Conservation (phyloP, 805 yeast genomes). For the Kodamaea fukazawae region DNA sequence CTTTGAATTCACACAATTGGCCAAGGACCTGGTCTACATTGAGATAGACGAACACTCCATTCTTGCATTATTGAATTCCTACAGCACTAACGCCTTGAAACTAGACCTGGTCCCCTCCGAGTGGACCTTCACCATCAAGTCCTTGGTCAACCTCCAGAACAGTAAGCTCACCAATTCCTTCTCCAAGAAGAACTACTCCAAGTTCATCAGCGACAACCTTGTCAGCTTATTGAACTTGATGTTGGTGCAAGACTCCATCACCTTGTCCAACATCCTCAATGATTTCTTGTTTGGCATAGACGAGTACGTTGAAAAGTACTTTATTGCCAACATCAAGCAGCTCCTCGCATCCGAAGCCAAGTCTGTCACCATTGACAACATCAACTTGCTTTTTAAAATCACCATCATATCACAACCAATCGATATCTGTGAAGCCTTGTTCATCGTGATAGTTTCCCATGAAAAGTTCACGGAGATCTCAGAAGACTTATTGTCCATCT, state of each 20-base stretch:
- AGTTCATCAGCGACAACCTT: conserved; percentile 22
- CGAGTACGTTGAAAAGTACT: conserved; percentile 6
- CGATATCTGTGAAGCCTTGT: conserved; percentile 47
- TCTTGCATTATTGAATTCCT: conserved; percentile 21
- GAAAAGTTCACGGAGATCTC: conserved; percentile 37
- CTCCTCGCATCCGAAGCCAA: conserved; percentile 20
- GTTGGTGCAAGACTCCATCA: conserved; percentile 14
- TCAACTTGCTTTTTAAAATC: conserved; percentile 21
- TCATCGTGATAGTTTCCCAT: conserved; percentile 34
- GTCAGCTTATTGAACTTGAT: conserved; percentile 2
- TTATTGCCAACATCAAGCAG: conserved; percentile 29
- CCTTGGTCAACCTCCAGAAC: conserved; percentile 24
- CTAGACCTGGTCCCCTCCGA: conserved; percentile 3
- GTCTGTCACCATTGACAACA: conserved; percentile 11
- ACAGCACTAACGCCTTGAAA: conserved; percentile 3
- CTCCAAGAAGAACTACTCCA: conserved; percentile 27
- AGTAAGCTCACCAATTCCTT: conserved; percentile 20
- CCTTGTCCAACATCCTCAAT: conserved; percentile 6
- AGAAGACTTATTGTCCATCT: conserved; percentile 41
- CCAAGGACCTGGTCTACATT: conserved; percentile 25
- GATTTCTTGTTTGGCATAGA: conserved; percentile 17
- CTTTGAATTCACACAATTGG: conserved; percentile 16
- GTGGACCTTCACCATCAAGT: conserved; percentile 27
- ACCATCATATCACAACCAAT: conserved; percentile 25
- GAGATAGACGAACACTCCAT: conserved; percentile 32